A percentile compares a stretch with the other conserved stretches of the same genome.
These are phyloP conservation scores for Pleurotus platypus DNA, from an alignment of 768 basidiomycete species.

Conservation along the genomic window DNA sequence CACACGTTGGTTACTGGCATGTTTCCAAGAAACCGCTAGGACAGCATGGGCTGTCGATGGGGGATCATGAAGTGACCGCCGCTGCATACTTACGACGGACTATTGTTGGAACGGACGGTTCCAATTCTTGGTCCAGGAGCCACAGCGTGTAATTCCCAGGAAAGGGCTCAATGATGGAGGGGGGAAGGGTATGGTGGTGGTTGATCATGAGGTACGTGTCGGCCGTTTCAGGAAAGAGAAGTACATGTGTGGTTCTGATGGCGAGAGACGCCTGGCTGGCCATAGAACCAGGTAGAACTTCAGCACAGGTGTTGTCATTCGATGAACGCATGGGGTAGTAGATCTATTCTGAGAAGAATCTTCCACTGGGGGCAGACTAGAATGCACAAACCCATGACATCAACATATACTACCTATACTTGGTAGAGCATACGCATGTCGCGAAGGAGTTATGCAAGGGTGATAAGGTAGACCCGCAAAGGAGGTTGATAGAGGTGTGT, in stretches of 20 bases:
- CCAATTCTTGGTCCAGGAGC: background rate
- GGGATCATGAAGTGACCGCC: no score
- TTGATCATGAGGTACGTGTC: background rate
- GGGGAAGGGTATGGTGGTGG: background rate
- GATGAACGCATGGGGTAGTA: background rate
- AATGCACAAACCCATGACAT: background rate
- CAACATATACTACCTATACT: background rate
- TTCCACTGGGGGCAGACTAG: background rate
- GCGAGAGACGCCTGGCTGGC: background rate
- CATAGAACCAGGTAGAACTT: background rate
- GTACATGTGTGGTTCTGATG: background rate
- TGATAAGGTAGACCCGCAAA: conserved; percentile 1
- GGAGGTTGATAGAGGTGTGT: no score
- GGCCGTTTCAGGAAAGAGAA: background rate
- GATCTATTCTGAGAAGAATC: background rate
- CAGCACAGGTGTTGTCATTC: background rate
- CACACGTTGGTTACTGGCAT: no score
- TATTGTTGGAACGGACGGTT: background rate
- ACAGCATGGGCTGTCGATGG: no score
- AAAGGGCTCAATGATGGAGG: background rate
- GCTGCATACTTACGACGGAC: no score
- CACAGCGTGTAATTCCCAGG: background rate
- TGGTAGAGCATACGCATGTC: background rate
- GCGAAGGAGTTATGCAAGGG: background rate
- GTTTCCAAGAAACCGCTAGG: no score